A percentile compares a stretch with the other conserved stretches of the same genome.
These are phyloP conservation scores for Trichosanthes truncata DNA, from an alignment of 306 rosid genomes.

Conservation along the genomic window DNA sequence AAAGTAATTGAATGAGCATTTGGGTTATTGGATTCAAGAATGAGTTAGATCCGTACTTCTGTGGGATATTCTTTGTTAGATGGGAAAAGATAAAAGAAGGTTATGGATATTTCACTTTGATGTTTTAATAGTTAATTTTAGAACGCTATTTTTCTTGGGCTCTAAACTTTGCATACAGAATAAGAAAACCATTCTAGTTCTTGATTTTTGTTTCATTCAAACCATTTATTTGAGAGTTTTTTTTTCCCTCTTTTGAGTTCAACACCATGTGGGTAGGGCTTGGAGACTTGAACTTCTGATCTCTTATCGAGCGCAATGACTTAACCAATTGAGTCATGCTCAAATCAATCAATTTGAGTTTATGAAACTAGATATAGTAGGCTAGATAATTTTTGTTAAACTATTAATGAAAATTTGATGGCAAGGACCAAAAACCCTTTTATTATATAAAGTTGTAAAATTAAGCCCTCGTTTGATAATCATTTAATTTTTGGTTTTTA, in stretches of 20 bases:
- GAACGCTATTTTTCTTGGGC: neutral
- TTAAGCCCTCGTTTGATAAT: too few species aligned
- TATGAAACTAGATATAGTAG: neutral
- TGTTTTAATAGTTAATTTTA: too few species aligned
- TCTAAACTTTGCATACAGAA: neutral
- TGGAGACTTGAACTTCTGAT: too few species aligned
- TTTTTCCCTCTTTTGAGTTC: neutral
- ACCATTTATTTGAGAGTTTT: neutral
- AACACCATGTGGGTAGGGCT: neutral
- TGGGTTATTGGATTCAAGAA: neutral
- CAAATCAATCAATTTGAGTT: too few species aligned
- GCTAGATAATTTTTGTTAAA: too few species aligned
- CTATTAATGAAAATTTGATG: too few species aligned
- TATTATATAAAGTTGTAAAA: too few species aligned
- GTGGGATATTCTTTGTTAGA: neutral
- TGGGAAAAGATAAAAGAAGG: neutral
- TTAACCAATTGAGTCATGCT: too few species aligned
- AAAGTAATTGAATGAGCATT: neutral
- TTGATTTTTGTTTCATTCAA: neutral
- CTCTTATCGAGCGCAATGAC: neutral
- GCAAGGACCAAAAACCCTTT: too few species aligned
- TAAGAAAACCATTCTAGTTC: neutral
- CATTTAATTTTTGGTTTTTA: too few species aligned
- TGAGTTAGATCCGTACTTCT: too few species aligned
- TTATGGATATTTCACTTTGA: neutral